Evolutionary conservation across 345 rosid species (phyloP).

Genomic region (Nephelium lappaceum): DNA sequence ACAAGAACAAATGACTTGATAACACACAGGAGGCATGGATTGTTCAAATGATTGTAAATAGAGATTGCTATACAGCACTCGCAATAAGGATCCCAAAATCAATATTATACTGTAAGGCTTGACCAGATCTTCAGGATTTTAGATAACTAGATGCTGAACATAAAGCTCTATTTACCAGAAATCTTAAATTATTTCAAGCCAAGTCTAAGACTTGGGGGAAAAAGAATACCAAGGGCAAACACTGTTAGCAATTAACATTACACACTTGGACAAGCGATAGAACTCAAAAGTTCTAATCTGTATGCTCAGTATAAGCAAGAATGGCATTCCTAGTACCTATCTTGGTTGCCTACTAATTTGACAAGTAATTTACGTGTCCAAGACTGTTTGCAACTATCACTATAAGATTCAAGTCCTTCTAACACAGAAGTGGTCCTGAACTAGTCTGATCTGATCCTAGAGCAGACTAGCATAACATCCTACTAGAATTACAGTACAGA

Average conservation of each 20-base stretch:
- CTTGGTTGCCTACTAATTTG: too few relatives aligned
- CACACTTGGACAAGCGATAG: neutral
- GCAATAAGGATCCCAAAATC: neutral
- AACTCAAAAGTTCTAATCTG: neutral
- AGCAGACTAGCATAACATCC: too few relatives aligned
- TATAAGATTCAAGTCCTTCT: neutral
- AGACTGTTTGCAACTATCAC: too few relatives aligned
- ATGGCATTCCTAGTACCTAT: neutral
- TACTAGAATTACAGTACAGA: too few relatives aligned
- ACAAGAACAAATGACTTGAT: neutral
- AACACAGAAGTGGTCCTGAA: neutral
- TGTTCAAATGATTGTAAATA: neutral
- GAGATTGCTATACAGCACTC: neutral
- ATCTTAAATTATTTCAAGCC: neutral
- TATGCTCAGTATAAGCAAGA: neutral
- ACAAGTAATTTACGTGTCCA: neutral
- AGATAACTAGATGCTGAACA: neutral
- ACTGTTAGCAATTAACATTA: neutral
- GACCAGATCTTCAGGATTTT: neutral
- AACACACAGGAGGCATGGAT: constrained; percentile 1
- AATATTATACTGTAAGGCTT: neutral
- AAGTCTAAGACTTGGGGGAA: neutral
- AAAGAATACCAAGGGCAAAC: neutral
- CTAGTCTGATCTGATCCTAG: neutral
- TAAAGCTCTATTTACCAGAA: neutral